A percentile compares a stretch with the other conserved stretches of the same genome.
phyloP scores from a whole-genome alignment of 1,284 basidiomycete genomes.

The Leccinum fuscescens region DNA sequence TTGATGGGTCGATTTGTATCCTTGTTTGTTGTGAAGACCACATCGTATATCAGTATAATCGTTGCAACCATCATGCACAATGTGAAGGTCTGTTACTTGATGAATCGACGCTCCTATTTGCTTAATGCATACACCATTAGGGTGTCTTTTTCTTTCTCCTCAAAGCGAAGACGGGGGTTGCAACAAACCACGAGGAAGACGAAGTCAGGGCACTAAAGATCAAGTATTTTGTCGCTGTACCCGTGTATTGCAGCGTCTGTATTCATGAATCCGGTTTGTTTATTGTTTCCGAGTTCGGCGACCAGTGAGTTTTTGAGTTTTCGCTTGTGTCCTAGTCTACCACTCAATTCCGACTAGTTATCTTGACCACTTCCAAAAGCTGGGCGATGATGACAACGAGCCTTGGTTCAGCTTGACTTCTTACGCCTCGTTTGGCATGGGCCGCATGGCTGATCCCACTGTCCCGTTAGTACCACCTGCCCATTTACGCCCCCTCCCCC shows the following conservation, averaged over 20 bases:
- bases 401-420: constrained; percentile 84
- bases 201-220: constrained; percentile 88
- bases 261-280: constrained; percentile 97
- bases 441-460: constrained; percentile 46
- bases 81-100: constrained; percentile 74
- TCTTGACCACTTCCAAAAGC: constrained; percentile 94
- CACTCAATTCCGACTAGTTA: constrained; percentile 49
- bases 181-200: constrained; percentile 94
- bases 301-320: constrained; percentile 66
- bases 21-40: constrained; percentile 95
- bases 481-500: constrained; percentile 67
- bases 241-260: constrained; percentile 85
- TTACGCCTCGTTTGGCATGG: constrained; percentile 81
- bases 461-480: constrained; percentile 67
- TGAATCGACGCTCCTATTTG: not conserved
- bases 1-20: constrained; percentile 94
- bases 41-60: constrained; percentile 93
- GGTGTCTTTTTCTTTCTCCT: constrained; percentile 94
- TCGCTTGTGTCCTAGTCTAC: constrained; percentile 3
- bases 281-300: constrained; percentile 92
- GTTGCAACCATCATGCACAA: constrained; percentile 96
- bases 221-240: constrained; percentile 98
- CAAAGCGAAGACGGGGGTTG: constrained; percentile 97
- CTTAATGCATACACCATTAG: constrained; percentile 40
- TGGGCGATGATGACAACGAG: constrained; percentile 93